Conservation (phyloP, 176 grass and related monocot genomes). For the Microstegium vimineum region DNA sequence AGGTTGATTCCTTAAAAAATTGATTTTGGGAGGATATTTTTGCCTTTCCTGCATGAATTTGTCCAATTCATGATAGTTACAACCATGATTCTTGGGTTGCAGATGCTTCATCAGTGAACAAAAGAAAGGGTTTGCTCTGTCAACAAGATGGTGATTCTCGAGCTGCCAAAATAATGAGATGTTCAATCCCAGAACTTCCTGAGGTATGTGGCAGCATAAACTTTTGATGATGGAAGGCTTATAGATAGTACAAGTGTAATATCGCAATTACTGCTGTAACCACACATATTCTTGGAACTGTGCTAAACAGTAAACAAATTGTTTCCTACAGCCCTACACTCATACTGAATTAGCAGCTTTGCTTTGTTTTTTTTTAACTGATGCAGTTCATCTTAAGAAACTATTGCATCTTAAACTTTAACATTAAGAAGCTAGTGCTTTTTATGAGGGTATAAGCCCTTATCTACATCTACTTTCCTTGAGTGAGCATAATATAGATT, state of each 20-base stretch:
- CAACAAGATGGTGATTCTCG: not conserved
- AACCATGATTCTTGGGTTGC: not conserved
- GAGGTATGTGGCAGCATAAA: not conserved
- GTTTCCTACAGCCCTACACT: not conserved
- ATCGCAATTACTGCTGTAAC: too few species aligned
- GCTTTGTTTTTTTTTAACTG: not conserved
- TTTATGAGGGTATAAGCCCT: too few species aligned
- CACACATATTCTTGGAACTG: too few species aligned
- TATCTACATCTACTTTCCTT: too few species aligned
- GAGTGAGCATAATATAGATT: too few species aligned
- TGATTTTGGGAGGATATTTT: not conserved
- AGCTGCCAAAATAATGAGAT: not conserved
- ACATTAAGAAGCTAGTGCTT: too few species aligned
- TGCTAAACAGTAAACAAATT: not conserved
- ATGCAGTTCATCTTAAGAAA: too few species aligned
- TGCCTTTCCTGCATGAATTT: not conserved
- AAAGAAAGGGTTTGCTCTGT: not conserved
- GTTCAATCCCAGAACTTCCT: not conserved
- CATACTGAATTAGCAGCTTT: not conserved
- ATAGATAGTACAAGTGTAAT: not conserved
- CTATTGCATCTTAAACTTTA: too few species aligned
- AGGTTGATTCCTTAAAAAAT: not conserved
- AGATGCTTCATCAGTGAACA: not conserved
- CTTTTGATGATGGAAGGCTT: not conserved
- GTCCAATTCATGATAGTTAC: not conserved